A percentile compares a stretch with the other conserved stretches of the same genome.
Conservation (phyloP, 345 rosid species). For the Pelargonium nanum region DNA sequence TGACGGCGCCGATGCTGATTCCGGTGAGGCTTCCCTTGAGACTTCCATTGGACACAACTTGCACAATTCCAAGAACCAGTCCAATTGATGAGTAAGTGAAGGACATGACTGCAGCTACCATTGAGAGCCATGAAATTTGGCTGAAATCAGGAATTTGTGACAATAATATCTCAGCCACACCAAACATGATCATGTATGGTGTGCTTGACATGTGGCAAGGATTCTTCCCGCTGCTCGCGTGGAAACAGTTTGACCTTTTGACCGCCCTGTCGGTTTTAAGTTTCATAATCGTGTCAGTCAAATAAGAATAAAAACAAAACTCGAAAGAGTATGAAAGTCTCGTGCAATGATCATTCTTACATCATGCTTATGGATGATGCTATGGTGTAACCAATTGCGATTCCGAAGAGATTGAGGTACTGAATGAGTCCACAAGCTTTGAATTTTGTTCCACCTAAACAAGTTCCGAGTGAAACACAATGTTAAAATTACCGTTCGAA, state of each 20-base stretch:
- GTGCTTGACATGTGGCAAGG: slow-evolving; percentile 29
- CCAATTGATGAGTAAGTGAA: slow-evolving; percentile 31
- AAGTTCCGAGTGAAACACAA: background rate
- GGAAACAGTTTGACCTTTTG: slow-evolving; percentile 31
- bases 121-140: slow-evolving; percentile 33
- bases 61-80: slow-evolving; percentile 24
- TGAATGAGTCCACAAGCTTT: slow-evolving; percentile 24
- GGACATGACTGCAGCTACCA: slow-evolving; percentile 33
- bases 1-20: slow-evolving; percentile 17
- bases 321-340: background rate
- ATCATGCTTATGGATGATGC: slow-evolving; percentile 36
- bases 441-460: slow-evolving; percentile 20
- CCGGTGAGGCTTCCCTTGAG: slow-evolving; percentile 29
- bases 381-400: slow-evolving; percentile 28
- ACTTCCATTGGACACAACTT: slow-evolving; percentile 19
- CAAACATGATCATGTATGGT: slow-evolving; percentile 33
- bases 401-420: slow-evolving; percentile 26
- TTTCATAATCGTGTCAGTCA: background rate
- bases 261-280: slow-evolving; percentile 29
- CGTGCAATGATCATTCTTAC: background rate
- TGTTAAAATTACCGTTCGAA: background rate
- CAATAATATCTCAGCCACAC: slow-evolving; percentile 18
- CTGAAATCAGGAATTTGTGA: slow-evolving; percentile 36
- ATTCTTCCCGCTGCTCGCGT: slow-evolving; percentile 23
- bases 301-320: background rate